These are phyloP conservation scores for Nitzschia sp. DNA, from an alignment of 108 stramenopile species.

Conservation along the genomic window DNA sequence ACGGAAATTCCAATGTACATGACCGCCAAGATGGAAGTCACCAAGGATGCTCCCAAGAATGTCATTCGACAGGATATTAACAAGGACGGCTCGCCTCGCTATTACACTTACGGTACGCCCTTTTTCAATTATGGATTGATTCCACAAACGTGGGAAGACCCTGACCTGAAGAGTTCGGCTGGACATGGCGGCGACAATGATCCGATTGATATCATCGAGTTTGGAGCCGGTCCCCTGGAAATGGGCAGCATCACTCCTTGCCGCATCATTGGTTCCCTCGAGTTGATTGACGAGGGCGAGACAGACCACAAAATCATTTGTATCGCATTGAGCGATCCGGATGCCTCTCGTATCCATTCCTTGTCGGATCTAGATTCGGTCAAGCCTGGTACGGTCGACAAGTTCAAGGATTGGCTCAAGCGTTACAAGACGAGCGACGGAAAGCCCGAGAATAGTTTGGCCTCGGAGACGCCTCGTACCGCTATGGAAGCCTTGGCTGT, in stretches of 20 bases:
- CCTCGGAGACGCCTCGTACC: slow-evolving; percentile 76
- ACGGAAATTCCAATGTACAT: slow-evolving; percentile 96
- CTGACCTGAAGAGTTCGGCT: slow-evolving; percentile 54
- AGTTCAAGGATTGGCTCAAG: slow-evolving; percentile 93
- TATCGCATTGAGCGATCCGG: slow-evolving; percentile 80
- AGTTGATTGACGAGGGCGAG: slow-evolving; percentile 97
- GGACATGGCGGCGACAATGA: slow-evolving; percentile 98
- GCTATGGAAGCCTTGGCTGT: slow-evolving; percentile 70
- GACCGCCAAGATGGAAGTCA: slow-evolving; percentile 98
- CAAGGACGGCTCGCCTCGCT: slow-evolving; percentile 92
- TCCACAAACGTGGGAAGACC: slow-evolving; percentile 99
- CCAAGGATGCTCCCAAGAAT: slow-evolving; percentile 71
- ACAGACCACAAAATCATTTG: too few relatives aligned
- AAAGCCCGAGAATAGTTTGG: slow-evolving; percentile 90
- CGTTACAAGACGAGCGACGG: slow-evolving; percentile 98
- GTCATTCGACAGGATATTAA: slow-evolving; percentile 89
- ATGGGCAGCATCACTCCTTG: slow-evolving; percentile 94
- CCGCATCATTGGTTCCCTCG: slow-evolving; percentile 93
- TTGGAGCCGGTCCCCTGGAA: slow-evolving; percentile 77
- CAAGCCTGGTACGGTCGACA: slow-evolving; percentile 82
- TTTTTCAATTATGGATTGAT: slow-evolving; percentile 98
- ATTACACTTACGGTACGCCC: slow-evolving; percentile 96
- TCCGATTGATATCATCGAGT: slow-evolving; percentile 96
- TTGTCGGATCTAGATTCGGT: slow-evolving; percentile 84
- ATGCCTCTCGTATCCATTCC: slow-evolving; percentile 58